These are phyloP conservation scores for Russula earlei DNA, from an alignment of 768 basidiomycete species.

Conservation along the genomic window DNA sequence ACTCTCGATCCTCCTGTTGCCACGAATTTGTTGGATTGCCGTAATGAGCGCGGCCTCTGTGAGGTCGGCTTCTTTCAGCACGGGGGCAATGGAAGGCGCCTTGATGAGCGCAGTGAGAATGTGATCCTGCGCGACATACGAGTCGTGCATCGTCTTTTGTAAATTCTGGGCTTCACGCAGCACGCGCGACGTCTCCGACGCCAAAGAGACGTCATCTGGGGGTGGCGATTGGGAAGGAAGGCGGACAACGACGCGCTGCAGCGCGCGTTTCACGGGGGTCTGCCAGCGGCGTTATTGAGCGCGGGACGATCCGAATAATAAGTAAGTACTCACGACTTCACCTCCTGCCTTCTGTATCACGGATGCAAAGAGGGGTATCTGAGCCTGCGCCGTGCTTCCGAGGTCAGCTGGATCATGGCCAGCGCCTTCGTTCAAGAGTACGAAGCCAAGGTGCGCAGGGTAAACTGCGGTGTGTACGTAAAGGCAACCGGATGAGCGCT, in stretches of 20 bases:
- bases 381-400: constrained; percentile 25
- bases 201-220: constrained; percentile 69
- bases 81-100: constrained; percentile 51
- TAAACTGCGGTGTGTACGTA: constrained; percentile 46
- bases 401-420: constrained; percentile 31
- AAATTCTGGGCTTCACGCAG: constrained; percentile 67
- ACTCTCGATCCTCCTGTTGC: constrained; percentile 77
- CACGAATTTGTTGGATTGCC: constrained; percentile 69
- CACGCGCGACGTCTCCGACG: constrained; percentile 47
- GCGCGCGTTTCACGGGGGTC: constrained; percentile 51
- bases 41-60: constrained; percentile 65
- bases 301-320: background rate
- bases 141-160: constrained; percentile 81
- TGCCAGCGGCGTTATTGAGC: constrained; percentile 24
- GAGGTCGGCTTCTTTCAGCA: constrained; percentile 71
- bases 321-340: constrained; percentile 50
- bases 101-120: constrained; percentile 78
- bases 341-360: constrained; percentile 79
- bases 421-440: constrained; percentile 62
- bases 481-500: background rate
- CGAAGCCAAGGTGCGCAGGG: constrained; percentile 76
- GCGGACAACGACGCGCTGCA: constrained; percentile 72
- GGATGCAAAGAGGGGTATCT: constrained; percentile 60
- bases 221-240: constrained; percentile 78
- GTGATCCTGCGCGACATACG: constrained; percentile 90